Percentiles rank a stretch among this genome's conserved stretches.
phyloP scores from a whole-genome alignment of 345 rosid genomes.

The Gossypium stocksii region DNA sequence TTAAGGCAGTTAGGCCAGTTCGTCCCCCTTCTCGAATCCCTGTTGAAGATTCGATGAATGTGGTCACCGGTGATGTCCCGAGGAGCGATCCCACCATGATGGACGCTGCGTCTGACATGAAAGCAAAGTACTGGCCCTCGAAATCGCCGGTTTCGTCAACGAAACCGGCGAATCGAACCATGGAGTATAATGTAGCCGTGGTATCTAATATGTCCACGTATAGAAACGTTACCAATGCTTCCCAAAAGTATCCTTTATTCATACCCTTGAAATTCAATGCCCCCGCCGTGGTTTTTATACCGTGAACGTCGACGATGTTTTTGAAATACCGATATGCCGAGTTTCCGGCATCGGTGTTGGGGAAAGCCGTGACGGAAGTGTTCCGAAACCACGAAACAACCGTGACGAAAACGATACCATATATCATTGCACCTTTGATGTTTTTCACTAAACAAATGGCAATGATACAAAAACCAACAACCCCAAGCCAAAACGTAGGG shows the following conservation, averaged over 20 bases:
- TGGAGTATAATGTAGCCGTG: slow-evolving; percentile 74
- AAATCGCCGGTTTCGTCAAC: slow-evolving; percentile 51
- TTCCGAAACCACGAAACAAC: slow-evolving; percentile 82
- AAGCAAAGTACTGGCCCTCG: slow-evolving; percentile 81
- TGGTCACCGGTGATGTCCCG: slow-evolving; percentile 84
- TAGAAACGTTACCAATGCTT: slow-evolving; percentile 67
- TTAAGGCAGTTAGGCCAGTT: slow-evolving; percentile 77
- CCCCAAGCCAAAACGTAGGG: slow-evolving; percentile 73
- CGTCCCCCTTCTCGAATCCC: slow-evolving; percentile 84
- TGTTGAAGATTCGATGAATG: slow-evolving; percentile 72
- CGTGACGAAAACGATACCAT: slow-evolving; percentile 81
- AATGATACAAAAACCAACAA: slow-evolving; percentile 75
- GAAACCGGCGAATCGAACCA: slow-evolving; percentile 85
- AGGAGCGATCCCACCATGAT: slow-evolving; percentile 75
- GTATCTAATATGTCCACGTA: slow-evolving; percentile 84
- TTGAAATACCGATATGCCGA: slow-evolving; percentile 61
- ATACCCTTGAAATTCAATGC: slow-evolving; percentile 60
- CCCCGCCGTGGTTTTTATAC: slow-evolving; percentile 62
- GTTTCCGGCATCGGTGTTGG: slow-evolving; percentile 48
- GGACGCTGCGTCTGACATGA: slow-evolving; percentile 80
- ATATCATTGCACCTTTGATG: slow-evolving; percentile 74
- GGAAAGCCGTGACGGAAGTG: slow-evolving; percentile 72
- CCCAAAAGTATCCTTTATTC: slow-evolving; percentile 64
- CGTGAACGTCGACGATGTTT: slow-evolving; percentile 67
- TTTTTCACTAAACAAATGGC: slow-evolving; percentile 69